These are phyloP conservation scores for Hortiboletus campestris DNA, from an alignment of 768 basidiomycete genomes.

Conservation along the genomic window DNA sequence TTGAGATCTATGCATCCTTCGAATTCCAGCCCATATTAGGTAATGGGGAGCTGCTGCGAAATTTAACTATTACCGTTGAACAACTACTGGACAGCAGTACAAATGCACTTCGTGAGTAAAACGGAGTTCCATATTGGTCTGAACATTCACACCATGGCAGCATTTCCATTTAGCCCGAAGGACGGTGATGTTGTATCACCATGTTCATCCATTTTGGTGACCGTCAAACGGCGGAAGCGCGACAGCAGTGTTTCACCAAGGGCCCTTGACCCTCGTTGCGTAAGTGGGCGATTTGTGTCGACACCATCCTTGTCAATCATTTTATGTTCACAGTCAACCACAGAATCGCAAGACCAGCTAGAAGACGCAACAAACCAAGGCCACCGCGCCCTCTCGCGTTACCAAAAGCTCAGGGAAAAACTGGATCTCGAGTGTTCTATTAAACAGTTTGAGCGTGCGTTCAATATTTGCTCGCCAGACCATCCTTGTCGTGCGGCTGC, in stretches of 20 bases:
- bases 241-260: too few relatives aligned
- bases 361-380: neutral
- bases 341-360: neutral
- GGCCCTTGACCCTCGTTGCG: neutral
- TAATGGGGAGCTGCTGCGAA: neutral
- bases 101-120: neutral
- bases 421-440: neutral
- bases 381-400: neutral
- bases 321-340: neutral
- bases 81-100: neutral
- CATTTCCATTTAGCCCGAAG: neutral
- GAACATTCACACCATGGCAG: neutral
- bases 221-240: neutral
- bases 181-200: neutral
- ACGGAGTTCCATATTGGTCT: too few relatives aligned
- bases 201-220: neutral
- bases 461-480: neutral
- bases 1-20: conserved; percentile 1
- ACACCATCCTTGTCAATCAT: neutral
- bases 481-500: neutral
- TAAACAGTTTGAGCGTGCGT: neutral
- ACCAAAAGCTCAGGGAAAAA: too few relatives aligned
- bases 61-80: neutral
- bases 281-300: neutral
- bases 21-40: conserved; percentile 5